Conservation (phyloP, 441 rosid species). For the Jatropha multifida region DNA sequence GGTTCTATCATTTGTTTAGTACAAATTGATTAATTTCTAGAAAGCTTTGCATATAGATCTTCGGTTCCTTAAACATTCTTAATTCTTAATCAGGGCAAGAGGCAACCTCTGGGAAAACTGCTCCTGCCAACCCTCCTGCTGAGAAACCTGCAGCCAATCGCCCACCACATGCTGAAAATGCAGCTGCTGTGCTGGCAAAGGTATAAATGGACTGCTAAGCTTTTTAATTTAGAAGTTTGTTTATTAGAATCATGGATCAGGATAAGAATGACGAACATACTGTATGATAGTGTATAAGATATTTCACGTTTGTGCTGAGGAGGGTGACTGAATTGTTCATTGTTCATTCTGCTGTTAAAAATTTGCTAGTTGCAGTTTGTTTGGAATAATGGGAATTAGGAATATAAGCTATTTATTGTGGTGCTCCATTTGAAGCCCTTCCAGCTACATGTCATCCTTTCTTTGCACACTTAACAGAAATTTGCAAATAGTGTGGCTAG, state of each 20-base stretch:
- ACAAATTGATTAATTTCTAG: slow-evolving; percentile 13
- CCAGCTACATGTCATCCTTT: no score
- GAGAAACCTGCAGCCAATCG: slow-evolving; percentile 90
- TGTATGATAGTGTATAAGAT: not conserved
- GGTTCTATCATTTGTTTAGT: slow-evolving; percentile 38
- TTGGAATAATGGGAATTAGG: not conserved
- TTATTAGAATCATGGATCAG: not conserved
- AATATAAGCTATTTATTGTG: not conserved
- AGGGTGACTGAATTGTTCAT: not conserved
- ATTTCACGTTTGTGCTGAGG: not conserved
- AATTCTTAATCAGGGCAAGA: slow-evolving; percentile 54
- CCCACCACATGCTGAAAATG: slow-evolving; percentile 85
- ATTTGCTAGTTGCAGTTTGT: no score
- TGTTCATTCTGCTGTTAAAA: no score
- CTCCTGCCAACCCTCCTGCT: slow-evolving; percentile 39
- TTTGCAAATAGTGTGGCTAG: no score
- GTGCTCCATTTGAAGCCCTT: no score
- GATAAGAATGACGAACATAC: slow-evolving; percentile 19
- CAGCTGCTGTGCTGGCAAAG: slow-evolving; percentile 83
- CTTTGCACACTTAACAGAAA: no score
- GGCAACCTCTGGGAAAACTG: slow-evolving; percentile 51
- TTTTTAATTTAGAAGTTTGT: not conserved
- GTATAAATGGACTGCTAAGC: slow-evolving; percentile 42
- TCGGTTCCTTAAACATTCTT: slow-evolving; percentile 16
- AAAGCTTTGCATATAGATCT: slow-evolving; percentile 5